These are phyloP conservation scores for Thamnidium elegans DNA, from an alignment of 192 early-diverging fungal species.

Conservation along the genomic window DNA sequence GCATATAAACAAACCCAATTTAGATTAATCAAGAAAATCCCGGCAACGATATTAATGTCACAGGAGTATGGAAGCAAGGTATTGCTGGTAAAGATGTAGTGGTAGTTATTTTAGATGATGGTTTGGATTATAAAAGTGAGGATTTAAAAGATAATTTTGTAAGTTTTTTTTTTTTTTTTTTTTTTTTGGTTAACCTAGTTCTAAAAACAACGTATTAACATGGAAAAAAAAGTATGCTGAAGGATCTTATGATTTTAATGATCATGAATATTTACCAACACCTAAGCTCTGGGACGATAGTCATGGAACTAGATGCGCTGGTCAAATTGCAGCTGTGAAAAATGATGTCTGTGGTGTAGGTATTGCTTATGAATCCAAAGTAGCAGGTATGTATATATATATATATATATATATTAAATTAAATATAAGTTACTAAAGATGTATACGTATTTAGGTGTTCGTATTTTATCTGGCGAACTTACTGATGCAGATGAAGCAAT, in stretches of 20 bases:
- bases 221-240: conserved; percentile 41
- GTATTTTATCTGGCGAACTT: conserved; percentile 74
- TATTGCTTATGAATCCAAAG: conserved; percentile 69
- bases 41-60: conserved; percentile 84
- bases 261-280: conserved; percentile 60
- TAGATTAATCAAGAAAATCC: conserved; percentile 26
- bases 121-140: conserved; percentile 69
- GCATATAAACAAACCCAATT: background rate
- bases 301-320: conserved; percentile 87
- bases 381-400: no score
- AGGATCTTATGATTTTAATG: conserved; percentile 88
- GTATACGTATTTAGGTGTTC: conserved; percentile 43
- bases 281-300: conserved; percentile 67
- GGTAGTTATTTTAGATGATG: conserved; percentile 85
- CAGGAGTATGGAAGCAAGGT: conserved; percentile 75
- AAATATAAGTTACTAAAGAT: no score
- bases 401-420: no score
- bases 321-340: conserved; percentile 76
- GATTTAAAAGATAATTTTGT: conserved; percentile 79
- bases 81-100: conserved; percentile 59
- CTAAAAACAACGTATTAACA: background rate
- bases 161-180: conserved; percentile 6
- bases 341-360: conserved; percentile 84
- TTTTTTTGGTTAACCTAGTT: background rate
- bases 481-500: conserved; percentile 80